Percentiles rank a stretch among this genome's conserved stretches.
These are phyloP conservation scores for Phytophthora rubi DNA, from an alignment of 352 stramenopile species.

Conservation along the genomic window DNA sequence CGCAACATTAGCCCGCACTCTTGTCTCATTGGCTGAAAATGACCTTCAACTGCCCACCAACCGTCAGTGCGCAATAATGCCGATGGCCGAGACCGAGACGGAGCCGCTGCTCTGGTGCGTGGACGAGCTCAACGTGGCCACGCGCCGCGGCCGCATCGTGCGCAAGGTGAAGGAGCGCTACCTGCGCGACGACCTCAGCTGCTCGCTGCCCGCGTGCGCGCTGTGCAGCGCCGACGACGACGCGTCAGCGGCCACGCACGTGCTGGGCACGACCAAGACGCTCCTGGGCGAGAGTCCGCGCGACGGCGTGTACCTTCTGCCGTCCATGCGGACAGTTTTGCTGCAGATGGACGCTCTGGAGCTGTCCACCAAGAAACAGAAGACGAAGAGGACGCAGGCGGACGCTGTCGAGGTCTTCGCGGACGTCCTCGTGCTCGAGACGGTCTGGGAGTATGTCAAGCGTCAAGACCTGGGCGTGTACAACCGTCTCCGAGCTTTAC, in stretches of 20 bases:
- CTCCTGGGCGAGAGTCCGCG: slow-evolving; percentile 60
- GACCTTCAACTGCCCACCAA: not conserved
- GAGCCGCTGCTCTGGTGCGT: slow-evolving; percentile 70
- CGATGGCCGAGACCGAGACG: not conserved
- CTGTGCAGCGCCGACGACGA: slow-evolving; percentile 69
- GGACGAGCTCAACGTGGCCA: slow-evolving; percentile 82
- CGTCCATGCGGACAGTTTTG: slow-evolving; percentile 91
- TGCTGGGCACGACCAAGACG: slow-evolving; percentile 65
- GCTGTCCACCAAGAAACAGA: slow-evolving; percentile 73
- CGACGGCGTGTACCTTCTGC: slow-evolving; percentile 75
- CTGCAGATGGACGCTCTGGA: slow-evolving; percentile 92
- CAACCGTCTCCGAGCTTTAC: slow-evolving; percentile 86
- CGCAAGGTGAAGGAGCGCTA: slow-evolving; percentile 88
- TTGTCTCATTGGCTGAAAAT: too few species aligned
- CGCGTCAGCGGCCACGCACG: slow-evolving; percentile 57
- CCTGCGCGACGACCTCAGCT: slow-evolving; percentile 89
- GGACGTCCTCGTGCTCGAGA: slow-evolving; percentile 92
- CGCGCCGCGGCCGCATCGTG: slow-evolving; percentile 80
- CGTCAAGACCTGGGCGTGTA: slow-evolving; percentile 90
- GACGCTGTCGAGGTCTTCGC: slow-evolving; percentile 54
- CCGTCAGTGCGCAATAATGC: not conserved
- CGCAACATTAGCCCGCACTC: too few species aligned
- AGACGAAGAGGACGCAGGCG: slow-evolving; percentile 27
- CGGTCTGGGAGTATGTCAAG: slow-evolving; percentile 90
- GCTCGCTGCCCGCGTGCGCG: slow-evolving; percentile 61